Evolutionary conservation across 2,329 filamentous ascomycete species (phyloP).

Genomic region (Xylariales sp.): DNA sequence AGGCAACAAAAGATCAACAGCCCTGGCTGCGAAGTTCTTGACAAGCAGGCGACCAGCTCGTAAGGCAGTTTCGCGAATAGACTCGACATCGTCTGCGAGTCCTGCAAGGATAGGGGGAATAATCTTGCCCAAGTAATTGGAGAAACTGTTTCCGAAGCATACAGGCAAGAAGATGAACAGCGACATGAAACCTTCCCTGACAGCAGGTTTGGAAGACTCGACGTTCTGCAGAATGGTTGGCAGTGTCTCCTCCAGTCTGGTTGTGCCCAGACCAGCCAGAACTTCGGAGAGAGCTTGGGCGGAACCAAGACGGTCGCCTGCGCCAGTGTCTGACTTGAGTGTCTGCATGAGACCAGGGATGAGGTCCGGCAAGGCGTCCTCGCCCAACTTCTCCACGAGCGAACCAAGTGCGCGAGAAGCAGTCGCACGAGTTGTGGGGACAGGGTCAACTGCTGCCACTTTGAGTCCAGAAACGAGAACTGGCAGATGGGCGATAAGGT

Average conservation of each 20-base stretch:
- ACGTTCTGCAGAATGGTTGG: conserved; percentile 97
- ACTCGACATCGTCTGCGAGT: conserved; percentile 91
- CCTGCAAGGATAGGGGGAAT: conserved; percentile 93
- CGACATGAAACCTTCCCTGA: conserved; percentile 98
- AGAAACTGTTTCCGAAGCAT: conserved; percentile 98
- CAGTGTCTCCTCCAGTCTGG: conserved; percentile 88
- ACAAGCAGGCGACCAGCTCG: conserved; percentile 90
- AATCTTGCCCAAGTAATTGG: conserved; percentile 90
- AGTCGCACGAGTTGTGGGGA: conserved; percentile 92
- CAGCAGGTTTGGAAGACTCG: conserved; percentile 80
- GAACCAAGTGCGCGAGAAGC: conserved; percentile 94
- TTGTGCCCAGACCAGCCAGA: conserved; percentile 87
- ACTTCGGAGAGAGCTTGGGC: conserved; percentile 96
- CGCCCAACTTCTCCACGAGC: conserved; percentile 95
- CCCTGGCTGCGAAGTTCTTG: conserved; percentile 95
- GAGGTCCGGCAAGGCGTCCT: conserved; percentile 93
- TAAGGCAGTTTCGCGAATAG: conserved; percentile 93
- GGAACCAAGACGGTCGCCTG: conserved; percentile 91
- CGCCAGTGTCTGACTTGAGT: conserved; percentile 93
- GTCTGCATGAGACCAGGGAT: conserved; percentile 98
- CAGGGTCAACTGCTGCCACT: conserved; percentile 85
- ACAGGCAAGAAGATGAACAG: conserved; percentile 98
- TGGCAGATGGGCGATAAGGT: conserved; percentile 84
- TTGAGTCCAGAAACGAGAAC: conserved; percentile 89
- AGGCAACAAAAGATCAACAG: conserved; percentile 88